Base-by-base conservation (phyloP, 2,329 filamentous ascomycete genomes). In the Curvularia eragrostidis region DNA sequence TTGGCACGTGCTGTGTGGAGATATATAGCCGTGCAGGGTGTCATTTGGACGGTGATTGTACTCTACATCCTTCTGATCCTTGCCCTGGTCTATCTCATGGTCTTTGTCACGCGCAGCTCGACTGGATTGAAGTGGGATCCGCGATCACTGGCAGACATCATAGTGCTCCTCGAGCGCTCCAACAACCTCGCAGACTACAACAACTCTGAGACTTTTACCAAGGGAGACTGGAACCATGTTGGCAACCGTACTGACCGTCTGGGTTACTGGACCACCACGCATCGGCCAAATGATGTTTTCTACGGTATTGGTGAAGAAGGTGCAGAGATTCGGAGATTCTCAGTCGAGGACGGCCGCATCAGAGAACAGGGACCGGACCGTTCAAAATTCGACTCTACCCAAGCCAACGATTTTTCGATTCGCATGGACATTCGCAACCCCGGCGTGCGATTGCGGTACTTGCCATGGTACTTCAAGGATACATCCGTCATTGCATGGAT, bases 121-220 rank as follows among this genome's bases (percentile, higher is more conserved):
- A 96, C 92, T 0, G 93, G 93, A 0, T 80, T 97, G 61, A 84
- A 89, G 70, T 97, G 93, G 93, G 92, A 97, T 71, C 85, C 92
- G 2, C 84, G 89, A 44, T 94, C 89, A 23, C 80, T 97, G 7
- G 93, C 91, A 3, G 93, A 97, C 72, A 80, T 96, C 36, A 84
- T 95, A 42, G 86, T 89, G 1, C 82, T 97, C 10, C 83, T 96
- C 24, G 89, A 91, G 63, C 86, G 90, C 58, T 93, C 91, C 63
- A 97, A 96, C 75, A 87, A 89, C 18, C 83, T 93, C 48, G 80
- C 82, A 21, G 89, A 90, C 68, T 96, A 93, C 75, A 82, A 85
- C 12, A 86, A 86, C 3, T 87, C 88, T 0, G 89, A 93, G 67
- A 85, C 86, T 0, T 82, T 87, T 42, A 76, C 78, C 7, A 80